A percentile compares a stretch with the other conserved stretches of the same genome.
phyloP scores from a whole-genome alignment of 2,329 filamentous ascomycete genomes.

The Colletotrichum theobromicola region DNA sequence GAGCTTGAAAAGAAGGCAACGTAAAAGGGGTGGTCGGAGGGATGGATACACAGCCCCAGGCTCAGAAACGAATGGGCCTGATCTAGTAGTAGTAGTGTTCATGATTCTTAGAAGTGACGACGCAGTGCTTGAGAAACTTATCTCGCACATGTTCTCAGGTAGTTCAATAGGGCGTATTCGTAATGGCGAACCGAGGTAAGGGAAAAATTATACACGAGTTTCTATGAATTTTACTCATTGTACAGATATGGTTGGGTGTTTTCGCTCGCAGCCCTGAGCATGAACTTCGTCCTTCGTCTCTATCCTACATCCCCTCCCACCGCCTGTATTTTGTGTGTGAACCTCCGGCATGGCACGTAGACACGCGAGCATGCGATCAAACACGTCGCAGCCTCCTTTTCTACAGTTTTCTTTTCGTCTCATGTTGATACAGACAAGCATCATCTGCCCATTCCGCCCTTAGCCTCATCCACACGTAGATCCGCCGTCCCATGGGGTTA shows the following conservation, averaged over 20 bases:
- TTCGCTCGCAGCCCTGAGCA: neutral
- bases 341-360: conserved; percentile 1
- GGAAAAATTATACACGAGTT: neutral
- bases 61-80: neutral
- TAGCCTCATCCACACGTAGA: neutral
- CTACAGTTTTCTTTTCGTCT: neutral
- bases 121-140: neutral
- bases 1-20: neutral
- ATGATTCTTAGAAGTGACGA: neutral
- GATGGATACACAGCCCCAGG: neutral
- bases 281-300: neutral
- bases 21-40: neutral
- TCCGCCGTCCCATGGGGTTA: neutral
- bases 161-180: neutral
- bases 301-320: conserved; percentile 10
- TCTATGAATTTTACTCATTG: neutral
- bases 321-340: neutral
- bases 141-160: neutral
- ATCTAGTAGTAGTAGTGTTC: neutral
- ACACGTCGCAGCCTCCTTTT: neutral
- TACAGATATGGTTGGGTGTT: conserved; percentile 10
- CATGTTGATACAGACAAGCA: neutral
- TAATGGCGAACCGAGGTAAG: neutral
- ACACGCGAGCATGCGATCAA: neutral
- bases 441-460: neutral